Base-by-base conservation (phyloP, 2,329 filamentous ascomycete genomes). In the Aspergillus candidus region DNA sequence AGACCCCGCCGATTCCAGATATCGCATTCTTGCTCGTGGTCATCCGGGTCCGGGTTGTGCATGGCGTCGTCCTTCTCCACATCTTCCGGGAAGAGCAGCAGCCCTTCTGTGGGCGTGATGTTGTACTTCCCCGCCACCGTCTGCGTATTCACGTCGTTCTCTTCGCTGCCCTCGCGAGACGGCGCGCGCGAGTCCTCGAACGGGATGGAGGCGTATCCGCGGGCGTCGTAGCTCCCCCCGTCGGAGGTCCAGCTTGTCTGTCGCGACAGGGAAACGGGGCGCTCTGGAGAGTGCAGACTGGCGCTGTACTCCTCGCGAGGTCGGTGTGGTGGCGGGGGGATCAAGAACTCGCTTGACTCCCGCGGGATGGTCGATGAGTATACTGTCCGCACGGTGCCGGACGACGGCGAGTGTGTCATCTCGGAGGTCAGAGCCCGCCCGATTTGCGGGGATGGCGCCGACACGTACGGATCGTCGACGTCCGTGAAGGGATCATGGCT, bases 101-200 rank as follows among this genome's bases (percentile, higher is more conserved):
- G 65, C 5, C 81, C 81, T 11, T 81, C 78, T 3, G 80, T 82
- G 1, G 83, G 82, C 60, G 79, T 72, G 41, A 87, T 86, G 58
- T 84, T 85, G 63, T 83, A 86, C 63, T 86, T 86, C 57, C 85
- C 80, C 12, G 80, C 80, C 3, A 86, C 83, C 1, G 83, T 86
- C 66, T 86, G 82, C 0, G 82, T 86, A 56, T 84, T 86, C 41
- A 85, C 67, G 55, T 75, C 72, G 14, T 82, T 77, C 18, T 84
- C 80, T 36, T 84, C 79, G 55, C 79, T 84, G n/a, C 74, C 78
- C 14, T 76, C 71, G 48, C 77, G 68, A 39, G 80, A 83, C 2
- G 76, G 75, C 11, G 75, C 72, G 51, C 74, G 69, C 4, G 78
- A 80, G 49, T 83, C 79, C 47, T 78, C 76, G 52, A 81, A 83